phyloP scores from a whole-genome alignment of 2,329 filamentous ascomycete species.

The Rhynchosporium graminicola region DNA sequence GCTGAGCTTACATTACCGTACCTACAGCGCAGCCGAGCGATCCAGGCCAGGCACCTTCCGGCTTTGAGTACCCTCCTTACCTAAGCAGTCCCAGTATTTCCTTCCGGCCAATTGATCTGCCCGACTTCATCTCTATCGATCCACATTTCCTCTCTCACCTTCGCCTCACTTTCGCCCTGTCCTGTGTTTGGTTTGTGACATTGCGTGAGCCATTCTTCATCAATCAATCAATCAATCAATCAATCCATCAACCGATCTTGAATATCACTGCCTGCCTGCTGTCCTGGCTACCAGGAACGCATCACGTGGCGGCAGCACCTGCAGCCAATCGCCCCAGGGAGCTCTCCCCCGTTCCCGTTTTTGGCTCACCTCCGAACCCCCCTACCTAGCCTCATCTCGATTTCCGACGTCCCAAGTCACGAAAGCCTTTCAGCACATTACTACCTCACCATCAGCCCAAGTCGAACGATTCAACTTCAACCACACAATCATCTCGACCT shows the following conservation, averaged over 20 bases:
- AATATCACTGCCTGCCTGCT: too few relatives aligned
- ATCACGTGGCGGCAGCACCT: not conserved
- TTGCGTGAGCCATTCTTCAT: slow-evolving; percentile 5
- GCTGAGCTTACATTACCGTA: too few relatives aligned
- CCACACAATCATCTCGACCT: slow-evolving; percentile 19
- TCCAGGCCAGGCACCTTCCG: too few relatives aligned
- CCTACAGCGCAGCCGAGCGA: too few relatives aligned
- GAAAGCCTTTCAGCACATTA: too few relatives aligned
- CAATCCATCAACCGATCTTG: slow-evolving; percentile 10
- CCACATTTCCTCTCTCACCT: not conserved
- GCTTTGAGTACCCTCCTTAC: not conserved
- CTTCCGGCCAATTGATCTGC: not conserved
- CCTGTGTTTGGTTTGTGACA: not conserved
- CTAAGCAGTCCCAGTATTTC: not conserved
- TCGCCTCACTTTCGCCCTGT: not conserved
- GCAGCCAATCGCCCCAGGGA: slow-evolving; percentile 29
- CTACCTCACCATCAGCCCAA: too few relatives aligned
- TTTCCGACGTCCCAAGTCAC: slow-evolving; percentile 22
- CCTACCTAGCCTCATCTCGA: slow-evolving; percentile 26
- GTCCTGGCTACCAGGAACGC: not conserved
- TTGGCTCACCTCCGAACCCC: slow-evolving; percentile 30
- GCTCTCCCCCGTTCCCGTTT: slow-evolving; percentile 31
- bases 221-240: slow-evolving; percentile 3
- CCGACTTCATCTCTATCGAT: not conserved
- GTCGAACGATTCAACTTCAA: not conserved